These are phyloP conservation scores for Ustilago trichophora DNA, from an alignment of 1,284 basidiomycete species.

Conservation along the genomic window DNA sequence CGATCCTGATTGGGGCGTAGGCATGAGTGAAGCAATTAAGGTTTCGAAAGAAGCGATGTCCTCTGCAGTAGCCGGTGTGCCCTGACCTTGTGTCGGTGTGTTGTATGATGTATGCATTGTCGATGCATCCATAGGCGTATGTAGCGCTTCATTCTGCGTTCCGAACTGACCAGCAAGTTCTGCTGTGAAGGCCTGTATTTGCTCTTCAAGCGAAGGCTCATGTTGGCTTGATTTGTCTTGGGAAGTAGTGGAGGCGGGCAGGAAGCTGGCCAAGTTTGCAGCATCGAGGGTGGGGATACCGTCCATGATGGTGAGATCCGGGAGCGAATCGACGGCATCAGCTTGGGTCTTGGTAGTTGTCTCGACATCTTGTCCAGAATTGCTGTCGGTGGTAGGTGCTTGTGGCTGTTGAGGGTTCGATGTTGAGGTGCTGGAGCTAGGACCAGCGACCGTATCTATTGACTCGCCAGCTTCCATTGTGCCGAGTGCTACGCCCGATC, in stretches of 20 bases:
- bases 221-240: slow-evolving; percentile 1
- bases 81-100: slow-evolving; percentile 33
- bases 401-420: slow-evolving; percentile 2
- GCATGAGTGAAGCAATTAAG: slow-evolving; percentile 45
- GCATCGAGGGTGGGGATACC: slow-evolving; percentile 27
- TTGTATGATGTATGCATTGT: slow-evolving; percentile 18
- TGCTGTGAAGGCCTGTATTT: slow-evolving; percentile 41
- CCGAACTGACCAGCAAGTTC: slow-evolving; percentile 30
- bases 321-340: not conserved
- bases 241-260: slow-evolving; percentile 12
- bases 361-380: not conserved
- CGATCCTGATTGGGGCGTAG: slow-evolving; percentile 28
- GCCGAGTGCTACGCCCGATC: slow-evolving; percentile 7
- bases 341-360: slow-evolving; percentile 1
- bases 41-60: slow-evolving; percentile 43
- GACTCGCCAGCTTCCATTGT: slow-evolving; percentile 48
- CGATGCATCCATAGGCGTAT: slow-evolving; percentile 24
- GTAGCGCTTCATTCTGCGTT: slow-evolving; percentile 1
- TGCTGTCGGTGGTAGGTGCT: not conserved
- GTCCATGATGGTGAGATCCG: slow-evolving; percentile 36
- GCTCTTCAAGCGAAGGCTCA: slow-evolving; percentile 27
- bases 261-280: slow-evolving; percentile 19
- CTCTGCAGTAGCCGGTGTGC: slow-evolving; percentile 37
- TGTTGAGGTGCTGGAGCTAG: not conserved
- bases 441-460: slow-evolving; percentile 21